A percentile compares a stretch with the other conserved stretches of the same genome.
These are phyloP conservation scores for Alternaria sp. DNA, from an alignment of 2,329 filamentous ascomycete genomes.

Conservation along the genomic window DNA sequence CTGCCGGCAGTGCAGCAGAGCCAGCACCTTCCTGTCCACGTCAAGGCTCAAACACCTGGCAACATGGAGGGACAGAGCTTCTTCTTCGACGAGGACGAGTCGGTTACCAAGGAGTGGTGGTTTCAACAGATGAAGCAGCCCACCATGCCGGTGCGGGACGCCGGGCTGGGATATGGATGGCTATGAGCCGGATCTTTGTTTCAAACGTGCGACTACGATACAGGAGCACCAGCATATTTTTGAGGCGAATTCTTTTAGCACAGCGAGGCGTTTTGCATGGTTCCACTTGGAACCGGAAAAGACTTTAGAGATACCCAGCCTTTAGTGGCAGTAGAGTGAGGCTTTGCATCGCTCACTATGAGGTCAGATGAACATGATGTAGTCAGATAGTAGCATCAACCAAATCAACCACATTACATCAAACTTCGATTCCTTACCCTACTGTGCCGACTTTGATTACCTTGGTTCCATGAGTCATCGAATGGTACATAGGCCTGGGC, in stretches of 20 bases:
- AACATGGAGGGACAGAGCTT: constrained; percentile 53
- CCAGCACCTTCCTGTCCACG: constrained; percentile 36
- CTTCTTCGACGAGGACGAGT: constrained; percentile 52
- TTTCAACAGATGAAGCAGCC: constrained; percentile 50
- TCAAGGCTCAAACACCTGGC: constrained; percentile 37
- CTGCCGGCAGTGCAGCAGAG: constrained; percentile 30
- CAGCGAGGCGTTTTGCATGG: constrained; percentile 43
- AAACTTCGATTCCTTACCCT: neutral
- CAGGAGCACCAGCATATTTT: constrained; percentile 13
- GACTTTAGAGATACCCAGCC: constrained; percentile 41
- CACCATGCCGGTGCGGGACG: constrained; percentile 49
- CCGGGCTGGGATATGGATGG: constrained; percentile 51
- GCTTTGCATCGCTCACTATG: constrained; percentile 30
- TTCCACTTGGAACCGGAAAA: constrained; percentile 20
- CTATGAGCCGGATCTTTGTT: constrained; percentile 31
- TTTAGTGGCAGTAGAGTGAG: constrained; percentile 29
- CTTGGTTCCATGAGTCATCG: neutral
- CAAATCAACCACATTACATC: constrained; percentile 4
- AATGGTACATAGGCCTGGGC: neutral
- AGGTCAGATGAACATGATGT: constrained; percentile 33
- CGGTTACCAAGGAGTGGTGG: constrained; percentile 52
- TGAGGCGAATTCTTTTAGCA: constrained; percentile 30
- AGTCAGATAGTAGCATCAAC: constrained; percentile 8
- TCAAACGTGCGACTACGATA: constrained; percentile 19
- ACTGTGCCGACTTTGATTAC: neutral